A percentile compares a stretch with the other conserved stretches of the same genome.
phyloP scores from a whole-genome alignment of 495 filamentous ascomycete genomes.

The Xylaria venustula region DNA sequence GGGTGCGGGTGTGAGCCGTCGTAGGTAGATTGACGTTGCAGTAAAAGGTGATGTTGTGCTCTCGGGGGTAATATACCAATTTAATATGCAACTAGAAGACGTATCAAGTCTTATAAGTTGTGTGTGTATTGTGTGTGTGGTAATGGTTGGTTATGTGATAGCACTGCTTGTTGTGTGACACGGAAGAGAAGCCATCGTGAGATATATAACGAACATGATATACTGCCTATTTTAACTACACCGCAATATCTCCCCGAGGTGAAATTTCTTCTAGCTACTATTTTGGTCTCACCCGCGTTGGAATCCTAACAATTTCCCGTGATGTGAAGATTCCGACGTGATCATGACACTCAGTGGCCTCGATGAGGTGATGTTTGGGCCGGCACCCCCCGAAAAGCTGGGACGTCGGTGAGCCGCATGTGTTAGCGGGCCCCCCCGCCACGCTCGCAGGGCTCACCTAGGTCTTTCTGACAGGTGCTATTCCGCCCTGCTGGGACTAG shows the following conservation, averaged over 20 bases:
- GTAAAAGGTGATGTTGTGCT: background rate
- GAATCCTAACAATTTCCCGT: background rate
- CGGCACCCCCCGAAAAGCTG: constrained; percentile 2
- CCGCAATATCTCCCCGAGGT: background rate
- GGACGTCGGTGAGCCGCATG: background rate
- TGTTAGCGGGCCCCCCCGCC: background rate
- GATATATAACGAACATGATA: background rate
- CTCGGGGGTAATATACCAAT: background rate
- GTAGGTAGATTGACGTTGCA: background rate
- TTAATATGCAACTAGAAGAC: too few relatives aligned
- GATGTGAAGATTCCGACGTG: background rate
- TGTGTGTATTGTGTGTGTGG: background rate
- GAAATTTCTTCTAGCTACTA: background rate
- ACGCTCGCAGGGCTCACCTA: background rate
- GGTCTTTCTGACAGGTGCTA: background rate
- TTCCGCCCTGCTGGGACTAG: constrained; percentile 4
- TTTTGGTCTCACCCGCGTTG: background rate
- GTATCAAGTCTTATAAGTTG: too few relatives aligned
- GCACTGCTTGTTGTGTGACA: background rate
- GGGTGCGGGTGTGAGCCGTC: background rate
- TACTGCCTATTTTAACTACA: too few relatives aligned
- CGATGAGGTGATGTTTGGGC: constrained; percentile 10
- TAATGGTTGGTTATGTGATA: background rate
- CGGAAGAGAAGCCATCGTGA: constrained; percentile 7
- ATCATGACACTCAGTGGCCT: constrained; percentile 2